Percentiles rank a stretch among this genome's conserved stretches.
Evolutionary conservation across 371 early-diverging fungal species (phyloP).

Genomic region (Chytridium lagenaria): DNA sequence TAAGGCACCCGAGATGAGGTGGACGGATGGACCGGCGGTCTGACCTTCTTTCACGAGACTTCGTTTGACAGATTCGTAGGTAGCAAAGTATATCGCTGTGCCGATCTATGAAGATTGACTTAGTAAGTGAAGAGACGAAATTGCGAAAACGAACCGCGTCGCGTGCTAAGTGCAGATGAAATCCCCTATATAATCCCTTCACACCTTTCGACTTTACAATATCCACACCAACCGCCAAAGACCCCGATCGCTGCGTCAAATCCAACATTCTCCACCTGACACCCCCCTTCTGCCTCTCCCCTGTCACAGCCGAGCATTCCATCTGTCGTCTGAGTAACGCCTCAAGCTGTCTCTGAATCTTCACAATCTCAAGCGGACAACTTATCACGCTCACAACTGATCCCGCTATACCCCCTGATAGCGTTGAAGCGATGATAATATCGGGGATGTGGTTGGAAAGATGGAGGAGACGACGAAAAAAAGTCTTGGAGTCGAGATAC

Average conservation of each 20-base stretch:
- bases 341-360: conserved; percentile 10
- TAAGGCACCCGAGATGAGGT: conserved; percentile 6
- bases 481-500: not conserved
- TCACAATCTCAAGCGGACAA: conserved; percentile 9
- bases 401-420: not conserved
- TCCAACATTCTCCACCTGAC: not conserved
- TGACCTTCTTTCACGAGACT: not conserved
- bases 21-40: not conserved
- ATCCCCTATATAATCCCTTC: not conserved
- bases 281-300: not conserved
- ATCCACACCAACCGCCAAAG: not conserved
- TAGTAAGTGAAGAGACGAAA: not conserved
- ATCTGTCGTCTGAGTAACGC: not conserved
- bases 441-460: not conserved
- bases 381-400: not conserved
- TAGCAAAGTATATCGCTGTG: conserved; percentile 3
- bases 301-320: too few species aligned
- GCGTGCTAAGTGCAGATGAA: not conserved
- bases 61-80: not conserved
- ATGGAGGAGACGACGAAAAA: not conserved
- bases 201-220: not conserved
- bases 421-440: too few species aligned
- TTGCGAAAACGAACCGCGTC: not conserved
- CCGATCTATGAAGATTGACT: conserved; percentile 1
- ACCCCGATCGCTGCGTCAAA: not conserved